These are phyloP conservation scores for Zelopaecilomyces penicillatus DNA, from an alignment of 2,329 filamentous ascomycete genomes.

Conservation along the genomic window DNA sequence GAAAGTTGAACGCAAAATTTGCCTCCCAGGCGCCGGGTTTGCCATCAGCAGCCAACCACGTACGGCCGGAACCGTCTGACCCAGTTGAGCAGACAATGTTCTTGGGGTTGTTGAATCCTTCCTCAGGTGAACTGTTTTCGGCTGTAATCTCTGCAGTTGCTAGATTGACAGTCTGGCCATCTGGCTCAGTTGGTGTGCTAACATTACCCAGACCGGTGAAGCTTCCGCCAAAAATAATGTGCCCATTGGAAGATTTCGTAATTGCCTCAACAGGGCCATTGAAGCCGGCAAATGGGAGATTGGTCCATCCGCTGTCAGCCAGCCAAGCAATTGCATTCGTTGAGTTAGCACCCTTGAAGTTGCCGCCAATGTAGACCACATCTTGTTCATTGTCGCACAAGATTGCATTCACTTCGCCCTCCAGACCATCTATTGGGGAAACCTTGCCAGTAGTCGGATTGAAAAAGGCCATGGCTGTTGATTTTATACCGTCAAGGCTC, in stretches of 20 bases:
- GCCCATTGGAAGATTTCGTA: slow-evolving; percentile 65
- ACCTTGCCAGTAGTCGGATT: slow-evolving; percentile 63
- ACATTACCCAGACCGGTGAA: slow-evolving; percentile 86
- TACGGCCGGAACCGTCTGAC: slow-evolving; percentile 60
- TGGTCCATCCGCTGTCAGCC: slow-evolving; percentile 59
- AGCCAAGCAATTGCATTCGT: slow-evolving; percentile 86
- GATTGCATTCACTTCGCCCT: slow-evolving; percentile 73
- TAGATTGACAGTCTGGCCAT: slow-evolving; percentile 77
- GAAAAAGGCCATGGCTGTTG: slow-evolving; percentile 73
- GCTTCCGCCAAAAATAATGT: slow-evolving; percentile 84
- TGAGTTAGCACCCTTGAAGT: slow-evolving; percentile 70
- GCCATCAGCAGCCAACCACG: slow-evolving; percentile 69
- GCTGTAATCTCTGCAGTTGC: slow-evolving; percentile 66
- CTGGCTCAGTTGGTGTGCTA: slow-evolving; percentile 55
- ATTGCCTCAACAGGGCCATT: slow-evolving; percentile 89
- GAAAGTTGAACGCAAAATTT: slow-evolving; percentile 72
- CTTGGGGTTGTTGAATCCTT: slow-evolving; percentile 64
- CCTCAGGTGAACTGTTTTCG: slow-evolving; percentile 49
- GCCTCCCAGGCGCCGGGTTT: slow-evolving; percentile 77
- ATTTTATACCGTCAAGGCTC: slow-evolving; percentile 67
- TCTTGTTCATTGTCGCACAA: slow-evolving; percentile 70
- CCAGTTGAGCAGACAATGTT: slow-evolving; percentile 73
- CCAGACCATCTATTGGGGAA: slow-evolving; percentile 68
- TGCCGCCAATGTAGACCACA: slow-evolving; percentile 86
- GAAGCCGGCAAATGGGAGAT: slow-evolving; percentile 85